Evolutionary conservation across 768 basidiomycete species (phyloP).

Genomic region (Udeniomyces megalosporus): DNA sequence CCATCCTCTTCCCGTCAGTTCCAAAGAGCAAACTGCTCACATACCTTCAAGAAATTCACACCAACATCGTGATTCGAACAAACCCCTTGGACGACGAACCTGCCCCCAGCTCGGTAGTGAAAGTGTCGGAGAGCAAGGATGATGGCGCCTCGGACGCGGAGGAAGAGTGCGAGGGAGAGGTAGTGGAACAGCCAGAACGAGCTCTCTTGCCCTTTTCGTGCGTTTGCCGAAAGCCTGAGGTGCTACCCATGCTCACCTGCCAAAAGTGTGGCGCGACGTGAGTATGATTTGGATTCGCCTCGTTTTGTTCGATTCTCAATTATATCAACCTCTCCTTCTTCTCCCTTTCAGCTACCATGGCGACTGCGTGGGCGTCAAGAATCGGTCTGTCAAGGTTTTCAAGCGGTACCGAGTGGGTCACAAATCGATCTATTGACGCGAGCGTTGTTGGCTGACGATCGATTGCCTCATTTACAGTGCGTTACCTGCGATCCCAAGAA

Average conservation of each 20-base stretch:
- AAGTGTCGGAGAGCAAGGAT: background rate
- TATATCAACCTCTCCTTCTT: constrained; percentile 16
- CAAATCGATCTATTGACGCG: background rate
- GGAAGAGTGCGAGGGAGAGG: background rate
- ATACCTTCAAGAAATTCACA: constrained; percentile 15
- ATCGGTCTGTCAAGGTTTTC: constrained; percentile 14
- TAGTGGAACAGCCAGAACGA: background rate
- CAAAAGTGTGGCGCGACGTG: background rate
- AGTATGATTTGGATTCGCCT: too few species aligned
- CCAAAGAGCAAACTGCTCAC: constrained; percentile 4
- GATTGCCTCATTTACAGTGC: background rate
- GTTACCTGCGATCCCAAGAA: constrained; percentile 11
- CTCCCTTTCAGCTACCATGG: constrained; percentile 23
- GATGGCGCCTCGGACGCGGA: background rate
- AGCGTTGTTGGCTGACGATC: background rate
- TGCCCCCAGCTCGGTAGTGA: constrained; percentile 4
- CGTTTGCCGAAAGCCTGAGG: constrained; percentile 23
- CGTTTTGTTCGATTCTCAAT: too few species aligned
- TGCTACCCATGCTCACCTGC: constrained; percentile 24
- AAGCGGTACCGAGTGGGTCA: background rate
- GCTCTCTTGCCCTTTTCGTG: constrained; percentile 18
- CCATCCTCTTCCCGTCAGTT: constrained; percentile 3
- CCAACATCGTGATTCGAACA: constrained; percentile 18
- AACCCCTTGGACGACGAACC: constrained; percentile 21
- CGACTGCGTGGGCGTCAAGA: constrained; percentile 21